These are phyloP conservation scores for Syzygium aromaticum DNA, from an alignment of 345 rosid genomes.

Conservation along the genomic window DNA sequence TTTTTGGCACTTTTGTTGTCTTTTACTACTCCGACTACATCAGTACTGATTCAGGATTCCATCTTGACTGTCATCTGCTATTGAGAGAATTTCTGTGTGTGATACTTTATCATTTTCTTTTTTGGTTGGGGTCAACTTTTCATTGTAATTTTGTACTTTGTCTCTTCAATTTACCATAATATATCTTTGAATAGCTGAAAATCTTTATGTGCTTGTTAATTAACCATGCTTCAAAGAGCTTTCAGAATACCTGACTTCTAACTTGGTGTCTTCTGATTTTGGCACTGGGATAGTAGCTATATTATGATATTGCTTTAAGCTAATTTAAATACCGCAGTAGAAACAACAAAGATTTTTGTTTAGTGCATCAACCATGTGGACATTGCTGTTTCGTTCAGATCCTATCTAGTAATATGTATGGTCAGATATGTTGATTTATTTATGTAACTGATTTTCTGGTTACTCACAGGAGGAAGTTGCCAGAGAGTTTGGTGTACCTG, in stretches of 20 bases:
- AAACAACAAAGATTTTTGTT: not conserved
- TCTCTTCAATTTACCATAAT: not conserved
- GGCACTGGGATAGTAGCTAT: not conserved
- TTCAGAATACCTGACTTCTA: not conserved
- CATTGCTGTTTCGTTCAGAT: not conserved
- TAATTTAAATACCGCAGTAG: not conserved
- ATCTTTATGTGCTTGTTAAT: not conserved
- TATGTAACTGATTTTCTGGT: not conserved
- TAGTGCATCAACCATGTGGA: not conserved
- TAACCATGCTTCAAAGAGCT: not conserved
- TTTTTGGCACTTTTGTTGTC: not conserved
- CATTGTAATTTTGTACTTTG: not conserved
- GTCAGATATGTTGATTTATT: not conserved
- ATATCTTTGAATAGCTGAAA: not conserved
- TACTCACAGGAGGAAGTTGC: conserved; percentile 83
- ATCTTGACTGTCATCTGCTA: not conserved
- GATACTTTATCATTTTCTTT: not conserved
- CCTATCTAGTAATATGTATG: not conserved
- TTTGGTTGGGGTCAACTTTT: not conserved
- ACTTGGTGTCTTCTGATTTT: not conserved
- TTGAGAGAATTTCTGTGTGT: not conserved
- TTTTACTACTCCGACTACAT: not conserved
- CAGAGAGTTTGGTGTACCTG: conserved; percentile 84
- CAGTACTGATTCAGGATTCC: not conserved
- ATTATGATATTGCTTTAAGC: not conserved